phyloP scores from a whole-genome alignment of 2,329 filamentous ascomycete species.

The Tolypocladium tundrense region DNA sequence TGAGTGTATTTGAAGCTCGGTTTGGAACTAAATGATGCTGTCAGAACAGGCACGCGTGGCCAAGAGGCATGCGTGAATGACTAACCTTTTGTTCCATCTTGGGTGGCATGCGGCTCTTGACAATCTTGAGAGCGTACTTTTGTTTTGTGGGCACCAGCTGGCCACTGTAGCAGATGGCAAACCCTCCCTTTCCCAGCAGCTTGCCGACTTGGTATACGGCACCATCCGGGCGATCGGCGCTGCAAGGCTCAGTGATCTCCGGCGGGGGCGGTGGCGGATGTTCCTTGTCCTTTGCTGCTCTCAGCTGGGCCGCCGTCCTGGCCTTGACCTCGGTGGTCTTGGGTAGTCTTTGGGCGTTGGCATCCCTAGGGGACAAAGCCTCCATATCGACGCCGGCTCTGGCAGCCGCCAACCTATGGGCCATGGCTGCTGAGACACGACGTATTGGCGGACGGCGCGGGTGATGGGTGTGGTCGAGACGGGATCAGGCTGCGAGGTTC shows the following conservation, averaged over 20 bases:
- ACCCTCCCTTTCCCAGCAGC: constrained; percentile 70
- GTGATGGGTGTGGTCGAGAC: not conserved
- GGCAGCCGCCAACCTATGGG: constrained; percentile 34
- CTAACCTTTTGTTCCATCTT: constrained; percentile 77
- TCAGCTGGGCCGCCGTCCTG: constrained; percentile 41
- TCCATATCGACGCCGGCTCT: constrained; percentile 47
- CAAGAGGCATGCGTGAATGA: not conserved
- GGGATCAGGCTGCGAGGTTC: constrained; percentile 6
- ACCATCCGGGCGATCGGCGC: constrained; percentile 58
- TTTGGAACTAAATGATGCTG: constrained; percentile 45
- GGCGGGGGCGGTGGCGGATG: constrained; percentile 55
- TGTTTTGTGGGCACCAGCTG: constrained; percentile 56
- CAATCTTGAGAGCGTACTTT: constrained; percentile 69
- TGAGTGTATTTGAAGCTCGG: constrained; percentile 93
- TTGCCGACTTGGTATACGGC: constrained; percentile 65
- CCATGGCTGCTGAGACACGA: constrained; percentile 22
- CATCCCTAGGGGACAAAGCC: constrained; percentile 55
- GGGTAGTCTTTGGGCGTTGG: constrained; percentile 47
- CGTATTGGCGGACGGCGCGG: not conserved
- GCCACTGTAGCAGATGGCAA: constrained; percentile 71
- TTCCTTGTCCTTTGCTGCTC: constrained; percentile 53
- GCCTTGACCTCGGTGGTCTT: constrained; percentile 39
- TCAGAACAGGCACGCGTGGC: not conserved
- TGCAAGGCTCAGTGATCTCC: constrained; percentile 51
- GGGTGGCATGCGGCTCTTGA: constrained; percentile 70